Conservation (phyloP, 2,329 filamentous ascomycete genomes). For the Pseudogymnoascus sp. region DNA sequence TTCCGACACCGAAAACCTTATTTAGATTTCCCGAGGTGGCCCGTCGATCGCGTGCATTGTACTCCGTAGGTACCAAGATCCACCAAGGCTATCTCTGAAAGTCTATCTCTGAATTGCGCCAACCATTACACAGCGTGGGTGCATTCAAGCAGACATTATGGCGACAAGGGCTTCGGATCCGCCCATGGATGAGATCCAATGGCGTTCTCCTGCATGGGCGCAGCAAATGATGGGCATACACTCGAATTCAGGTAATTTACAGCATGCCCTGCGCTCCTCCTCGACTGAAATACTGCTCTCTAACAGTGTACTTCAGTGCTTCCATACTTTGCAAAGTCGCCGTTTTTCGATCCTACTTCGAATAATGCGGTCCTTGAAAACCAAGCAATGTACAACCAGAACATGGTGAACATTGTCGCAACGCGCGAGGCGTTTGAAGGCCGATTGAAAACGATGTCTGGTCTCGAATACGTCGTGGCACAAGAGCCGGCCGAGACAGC, state of each 20-base stretch:
- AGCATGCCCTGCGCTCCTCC: background rate
- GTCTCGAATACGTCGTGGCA: conserved; percentile 59
- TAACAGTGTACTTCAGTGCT: conserved; percentile 35
- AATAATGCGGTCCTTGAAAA: conserved; percentile 58
- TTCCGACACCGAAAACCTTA: conserved; percentile 4
- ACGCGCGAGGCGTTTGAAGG: conserved; percentile 58
- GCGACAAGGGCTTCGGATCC: conserved; percentile 30
- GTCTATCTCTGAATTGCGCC: conserved; percentile 2
- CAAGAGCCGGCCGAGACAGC: conserved; percentile 57
- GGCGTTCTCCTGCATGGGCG: conserved; percentile 46
- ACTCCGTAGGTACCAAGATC: background rate
- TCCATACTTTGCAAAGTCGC: conserved; percentile 60
- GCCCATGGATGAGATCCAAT: conserved; percentile 60
- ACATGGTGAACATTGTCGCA: conserved; percentile 49
- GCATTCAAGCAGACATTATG: background rate
- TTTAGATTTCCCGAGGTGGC: background rate
- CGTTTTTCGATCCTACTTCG: conserved; percentile 60
- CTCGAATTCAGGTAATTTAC: conserved; percentile 38
- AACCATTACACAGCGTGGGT: background rate
- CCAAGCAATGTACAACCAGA: conserved; percentile 54
- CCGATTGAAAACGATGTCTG: conserved; percentile 55
- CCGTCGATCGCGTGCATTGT: conserved; percentile 3
- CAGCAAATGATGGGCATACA: conserved; percentile 50
- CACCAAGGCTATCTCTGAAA: background rate
- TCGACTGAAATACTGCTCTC: background rate